A percentile compares a stretch with the other conserved stretches of the same genome.
These are phyloP conservation scores for Fusarium sp. DNA, from an alignment of 2,329 filamentous ascomycete species.

Conservation along the genomic window DNA sequence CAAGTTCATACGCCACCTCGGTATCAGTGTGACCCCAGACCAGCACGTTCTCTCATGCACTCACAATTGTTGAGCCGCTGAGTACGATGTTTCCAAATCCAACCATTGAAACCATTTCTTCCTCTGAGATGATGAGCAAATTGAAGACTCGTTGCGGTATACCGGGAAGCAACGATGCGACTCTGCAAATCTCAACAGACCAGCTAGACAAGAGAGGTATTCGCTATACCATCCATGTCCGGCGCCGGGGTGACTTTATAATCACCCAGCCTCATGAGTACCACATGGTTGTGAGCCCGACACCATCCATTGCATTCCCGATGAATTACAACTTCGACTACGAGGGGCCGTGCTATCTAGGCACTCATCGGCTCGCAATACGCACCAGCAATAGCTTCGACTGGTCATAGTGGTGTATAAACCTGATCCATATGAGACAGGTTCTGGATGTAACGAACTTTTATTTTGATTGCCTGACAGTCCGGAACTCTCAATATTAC, in stretches of 20 bases:
- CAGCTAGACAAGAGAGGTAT: background rate
- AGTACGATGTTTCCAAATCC: background rate
- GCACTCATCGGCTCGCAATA: too few relatives aligned
- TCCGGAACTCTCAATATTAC: background rate
- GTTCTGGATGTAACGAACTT: too few relatives aligned
- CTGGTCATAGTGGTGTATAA: too few relatives aligned
- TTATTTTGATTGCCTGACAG: background rate
- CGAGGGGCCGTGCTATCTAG: too few relatives aligned
- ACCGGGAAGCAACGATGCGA: accelerated
- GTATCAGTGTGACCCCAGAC: too few relatives aligned
- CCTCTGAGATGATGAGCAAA: background rate
- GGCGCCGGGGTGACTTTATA: accelerated
- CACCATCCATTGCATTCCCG: background rate
- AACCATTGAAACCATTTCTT: background rate
- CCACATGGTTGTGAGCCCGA: too few relatives aligned
- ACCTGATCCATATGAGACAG: too few relatives aligned
- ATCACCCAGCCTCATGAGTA: too few relatives aligned
- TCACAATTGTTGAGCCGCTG: background rate
- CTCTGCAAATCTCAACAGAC: too few relatives aligned
- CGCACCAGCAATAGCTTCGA: too few relatives aligned
- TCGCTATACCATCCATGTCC: background rate
- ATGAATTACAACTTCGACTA: background rate
- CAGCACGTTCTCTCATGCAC: background rate
- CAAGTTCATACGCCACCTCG: too few relatives aligned
- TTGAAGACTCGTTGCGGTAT: background rate